Percentiles rank a stretch among this genome's conserved stretches.
Evolutionary conservation across 345 rosid genomes (phyloP).

Genomic region (Reutealis trisperma): DNA sequence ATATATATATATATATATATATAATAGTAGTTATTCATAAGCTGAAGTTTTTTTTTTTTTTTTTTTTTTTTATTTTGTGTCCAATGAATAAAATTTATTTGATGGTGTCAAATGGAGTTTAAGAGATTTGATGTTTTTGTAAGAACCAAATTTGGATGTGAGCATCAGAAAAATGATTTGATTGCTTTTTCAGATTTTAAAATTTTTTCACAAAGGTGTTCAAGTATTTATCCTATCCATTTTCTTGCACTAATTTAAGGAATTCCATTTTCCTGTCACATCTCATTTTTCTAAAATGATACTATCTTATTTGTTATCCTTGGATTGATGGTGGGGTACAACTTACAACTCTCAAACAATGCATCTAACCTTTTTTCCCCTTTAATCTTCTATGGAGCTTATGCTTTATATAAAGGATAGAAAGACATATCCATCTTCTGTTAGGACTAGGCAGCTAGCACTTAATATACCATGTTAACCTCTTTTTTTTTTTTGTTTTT

Average conservation of each 20-base stretch:
- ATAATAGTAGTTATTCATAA: too few species aligned
- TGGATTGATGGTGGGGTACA: neutral
- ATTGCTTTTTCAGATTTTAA: neutral
- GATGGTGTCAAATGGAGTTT: neutral
- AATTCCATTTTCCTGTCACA: neutral
- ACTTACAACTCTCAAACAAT: neutral
- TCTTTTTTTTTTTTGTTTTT: too few species aligned
- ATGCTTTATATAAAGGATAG: neutral
- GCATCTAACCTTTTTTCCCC: neutral
- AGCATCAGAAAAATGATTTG: neutral
- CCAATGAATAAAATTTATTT: neutral
- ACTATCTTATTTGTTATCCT: neutral
- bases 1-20: too few species aligned
- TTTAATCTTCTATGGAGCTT: neutral
- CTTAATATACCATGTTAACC: neutral
- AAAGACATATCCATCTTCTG: neutral
- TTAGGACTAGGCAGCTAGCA: neutral
- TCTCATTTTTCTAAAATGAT: neutral
- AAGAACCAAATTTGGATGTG: neutral
- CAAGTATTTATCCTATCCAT: neutral
- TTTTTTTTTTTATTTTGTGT: too few species aligned
- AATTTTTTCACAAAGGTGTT: neutral
- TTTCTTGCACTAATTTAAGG: neutral
- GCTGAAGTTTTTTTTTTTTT: neutral
- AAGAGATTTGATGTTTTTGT: neutral